phyloP scores from a whole-genome alignment of 2,329 filamentous ascomycete species.

The Sporothrix globosa region DNA sequence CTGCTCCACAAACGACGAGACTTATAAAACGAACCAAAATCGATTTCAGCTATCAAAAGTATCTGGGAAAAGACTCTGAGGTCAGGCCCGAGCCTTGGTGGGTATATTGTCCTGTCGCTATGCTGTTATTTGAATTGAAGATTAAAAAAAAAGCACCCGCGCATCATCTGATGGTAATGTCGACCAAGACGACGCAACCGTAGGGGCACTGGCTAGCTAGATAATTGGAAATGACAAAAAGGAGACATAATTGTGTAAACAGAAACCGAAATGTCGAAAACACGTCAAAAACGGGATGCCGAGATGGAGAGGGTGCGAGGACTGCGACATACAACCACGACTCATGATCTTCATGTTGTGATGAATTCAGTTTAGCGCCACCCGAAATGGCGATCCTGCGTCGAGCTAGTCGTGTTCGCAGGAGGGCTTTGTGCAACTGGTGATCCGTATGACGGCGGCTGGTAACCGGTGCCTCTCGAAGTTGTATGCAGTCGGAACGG shows the following conservation, averaged over 20 bases:
- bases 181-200: neutral
- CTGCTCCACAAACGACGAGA: no score
- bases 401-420: neutral
- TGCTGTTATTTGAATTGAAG: slow-evolving; percentile 22
- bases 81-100: slow-evolving; percentile 11
- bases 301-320: neutral
- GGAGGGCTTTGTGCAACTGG: neutral
- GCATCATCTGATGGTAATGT: neutral
- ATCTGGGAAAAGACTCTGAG: slow-evolving; percentile 20
- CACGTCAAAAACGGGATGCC: neutral
- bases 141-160: neutral
- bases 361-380: neutral
- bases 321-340: no score
- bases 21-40: neutral
- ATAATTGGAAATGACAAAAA: neutral
- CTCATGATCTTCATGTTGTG: no score
- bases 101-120: slow-evolving; percentile 28
- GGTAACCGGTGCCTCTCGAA: slow-evolving; percentile 9
- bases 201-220: neutral
- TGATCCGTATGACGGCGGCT: neutral
- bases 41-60: neutral
- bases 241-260: neutral
- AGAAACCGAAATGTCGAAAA: neutral
- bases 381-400: neutral
- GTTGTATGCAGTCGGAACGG: neutral